These are phyloP conservation scores for Penicillium cataractarum DNA, from an alignment of 495 filamentous ascomycete genomes.

Conservation along the genomic window DNA sequence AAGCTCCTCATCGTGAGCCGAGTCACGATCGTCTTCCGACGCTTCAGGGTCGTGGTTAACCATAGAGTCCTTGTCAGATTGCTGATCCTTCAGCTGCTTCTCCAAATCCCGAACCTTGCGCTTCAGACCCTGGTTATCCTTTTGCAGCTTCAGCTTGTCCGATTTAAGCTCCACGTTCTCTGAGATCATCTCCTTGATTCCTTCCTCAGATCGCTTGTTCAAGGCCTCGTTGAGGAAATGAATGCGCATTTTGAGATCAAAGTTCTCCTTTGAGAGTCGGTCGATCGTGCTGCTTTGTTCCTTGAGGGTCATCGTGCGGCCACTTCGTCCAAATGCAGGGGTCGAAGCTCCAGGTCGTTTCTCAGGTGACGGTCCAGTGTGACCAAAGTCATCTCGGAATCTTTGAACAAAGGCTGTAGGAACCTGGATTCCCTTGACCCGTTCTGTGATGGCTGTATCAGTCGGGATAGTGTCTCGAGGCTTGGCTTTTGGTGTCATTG, in stretches of 20 bases:
- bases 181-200: slow-evolving; percentile 93
- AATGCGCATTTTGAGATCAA: slow-evolving; percentile 96
- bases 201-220: slow-evolving; percentile 92
- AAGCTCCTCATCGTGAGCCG: slow-evolving; percentile 76
- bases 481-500: slow-evolving; percentile 54
- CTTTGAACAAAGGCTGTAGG: slow-evolving; percentile 87
- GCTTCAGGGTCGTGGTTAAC: slow-evolving; percentile 63
- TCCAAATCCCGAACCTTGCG: slow-evolving; percentile 82
- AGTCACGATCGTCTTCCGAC: slow-evolving; percentile 58
- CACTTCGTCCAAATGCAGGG: slow-evolving; percentile 60
- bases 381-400: slow-evolving; percentile 66
- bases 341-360: slow-evolving; percentile 55
- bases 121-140: slow-evolving; percentile 82
- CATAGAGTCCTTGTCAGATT: slow-evolving; percentile 60
- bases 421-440: slow-evolving; percentile 84
- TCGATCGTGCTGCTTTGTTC: slow-evolving; percentile 98
- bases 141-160: slow-evolving; percentile 79
- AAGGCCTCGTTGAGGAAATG: slow-evolving; percentile 94
- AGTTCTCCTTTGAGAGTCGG: slow-evolving; percentile 88
- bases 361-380: slow-evolving; percentile 56
- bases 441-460: slow-evolving; percentile 86
- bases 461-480: slow-evolving; percentile 62
- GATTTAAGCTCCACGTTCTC: slow-evolving; percentile 97
- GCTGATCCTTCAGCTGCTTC: slow-evolving; percentile 72
- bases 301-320: slow-evolving; percentile 88